Base-by-base conservation (phyloP, 2,329 filamentous ascomycete genomes). In the Curvularia sp. region DNA sequence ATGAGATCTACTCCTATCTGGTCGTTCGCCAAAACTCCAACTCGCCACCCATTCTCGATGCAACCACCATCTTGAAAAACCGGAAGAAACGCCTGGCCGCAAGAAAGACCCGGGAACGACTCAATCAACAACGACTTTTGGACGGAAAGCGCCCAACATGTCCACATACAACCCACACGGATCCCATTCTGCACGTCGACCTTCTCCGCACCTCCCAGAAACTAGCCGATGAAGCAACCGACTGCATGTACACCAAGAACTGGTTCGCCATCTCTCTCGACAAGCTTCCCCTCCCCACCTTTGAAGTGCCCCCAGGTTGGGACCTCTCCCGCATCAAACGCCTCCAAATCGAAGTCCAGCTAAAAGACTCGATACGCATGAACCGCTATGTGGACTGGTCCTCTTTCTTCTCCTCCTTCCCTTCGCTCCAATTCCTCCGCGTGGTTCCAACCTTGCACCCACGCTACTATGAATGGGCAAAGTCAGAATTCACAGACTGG, bases 291-390 rank as follows among this genome's bases (percentile, higher is more conserved):
- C 28, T 59, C 0, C 66, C 65, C 0, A 61, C 60, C 1, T 60
- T 72, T 31, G 69, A 74, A 18, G 58, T 60, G 1, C 72, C 72
- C 2, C 50, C 57, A 13, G 70, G 72, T 22, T 74, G 70, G 72
- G 57, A 72, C 20, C 61, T 64, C 13, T 55, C 49, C 18, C 63
- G 64, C 7, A 63, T 73, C 49, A 72, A 65, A 24, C 59, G 59
- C 31, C 49, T 74, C 30, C 67, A 72, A 31, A 53, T 73, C 4
- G 70, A 73, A 31, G 22, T 74, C 0, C 69, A 73, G 35, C 51
- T 74, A 7, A 74, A 74, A 41, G 70, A 74, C n/a, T 61, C 70
- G 7, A 63, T 69, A 49, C 59, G 71, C 15, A 74, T 73, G 72
- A 72, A 73, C 53, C 67, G 61, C 26, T 73, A 72, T 39, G 62